Evolutionary conservation across 352 stramenopile species (phyloP).

Genomic region (Salisapilia sapeloensis): DNA sequence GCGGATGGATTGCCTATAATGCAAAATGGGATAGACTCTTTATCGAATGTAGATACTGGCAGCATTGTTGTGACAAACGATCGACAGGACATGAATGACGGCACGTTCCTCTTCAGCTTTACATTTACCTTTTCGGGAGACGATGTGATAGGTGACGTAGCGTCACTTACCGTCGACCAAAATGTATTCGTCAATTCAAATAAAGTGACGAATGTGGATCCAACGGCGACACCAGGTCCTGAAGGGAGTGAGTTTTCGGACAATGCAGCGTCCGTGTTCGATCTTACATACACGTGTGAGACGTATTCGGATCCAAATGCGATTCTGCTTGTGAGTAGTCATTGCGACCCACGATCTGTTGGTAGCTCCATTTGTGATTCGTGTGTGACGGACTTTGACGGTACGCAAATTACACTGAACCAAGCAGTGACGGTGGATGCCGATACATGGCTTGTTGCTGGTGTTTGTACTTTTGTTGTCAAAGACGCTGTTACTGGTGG

Average conservation of each 20-base stretch:
- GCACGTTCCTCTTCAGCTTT: slow-evolving; percentile 65
- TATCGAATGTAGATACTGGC: slow-evolving; percentile 46
- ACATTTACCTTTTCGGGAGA: slow-evolving; percentile 76
- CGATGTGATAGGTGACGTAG: slow-evolving; percentile 75
- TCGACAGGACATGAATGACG: no score
- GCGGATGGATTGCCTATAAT: slow-evolving; percentile 1
- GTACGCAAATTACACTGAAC: slow-evolving; percentile 23
- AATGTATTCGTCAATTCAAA: slow-evolving; percentile 12
- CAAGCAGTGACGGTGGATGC: slow-evolving; percentile 1
- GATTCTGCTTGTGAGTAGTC: slow-evolving; percentile 27
- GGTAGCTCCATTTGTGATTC: slow-evolving; percentile 18
- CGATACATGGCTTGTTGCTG: slow-evolving; percentile 20
- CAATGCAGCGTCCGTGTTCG: slow-evolving; percentile 20
- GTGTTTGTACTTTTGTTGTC: slow-evolving; percentile 42
- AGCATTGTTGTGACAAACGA: slow-evolving; percentile 8
- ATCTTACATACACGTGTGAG: slow-evolving; percentile 52
- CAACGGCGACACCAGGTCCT: slow-evolving; percentile 10
- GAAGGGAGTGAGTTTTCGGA: slow-evolving; percentile 27
- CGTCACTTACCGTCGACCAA: slow-evolving; percentile 31
- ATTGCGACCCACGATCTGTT: slow-evolving; percentile 22
- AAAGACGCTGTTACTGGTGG: slow-evolving; percentile 4
- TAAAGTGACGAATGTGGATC: slow-evolving; percentile 12
- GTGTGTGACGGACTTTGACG: slow-evolving; percentile 50
- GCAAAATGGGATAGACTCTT: slow-evolving; percentile 9
- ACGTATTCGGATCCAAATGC: slow-evolving; percentile 68